A percentile compares a stretch with the other conserved stretches of the same genome.
Evolutionary conservation across 139 green algal genomes (phyloP).

Genomic region (Microglena sp.): DNA sequence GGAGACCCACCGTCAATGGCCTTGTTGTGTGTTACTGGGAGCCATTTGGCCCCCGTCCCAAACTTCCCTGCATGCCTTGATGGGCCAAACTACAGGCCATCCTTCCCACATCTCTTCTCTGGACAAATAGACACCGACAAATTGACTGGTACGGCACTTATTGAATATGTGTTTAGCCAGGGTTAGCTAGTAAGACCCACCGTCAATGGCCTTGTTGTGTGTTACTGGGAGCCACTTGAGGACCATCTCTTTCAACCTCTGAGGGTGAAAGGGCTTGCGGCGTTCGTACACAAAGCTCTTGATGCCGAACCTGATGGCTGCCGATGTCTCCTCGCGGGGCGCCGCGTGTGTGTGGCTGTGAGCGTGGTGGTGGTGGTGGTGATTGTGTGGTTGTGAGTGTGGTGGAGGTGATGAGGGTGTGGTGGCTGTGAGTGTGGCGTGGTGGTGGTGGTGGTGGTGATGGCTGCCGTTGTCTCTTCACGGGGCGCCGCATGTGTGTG

Average conservation of each 20-base stretch:
- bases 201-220: constrained; percentile 58
- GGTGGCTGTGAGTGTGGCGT: constrained; percentile 12
- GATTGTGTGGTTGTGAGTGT: constrained; percentile 9
- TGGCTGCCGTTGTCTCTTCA: constrained; percentile 8
- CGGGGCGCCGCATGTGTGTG: constrained; percentile 14
- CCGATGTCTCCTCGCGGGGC: constrained; percentile 27
- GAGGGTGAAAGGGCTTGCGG: constrained; percentile 78
- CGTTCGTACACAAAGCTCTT: constrained; percentile 77
- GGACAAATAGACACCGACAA: too few species aligned
- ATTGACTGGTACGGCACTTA: too few species aligned
- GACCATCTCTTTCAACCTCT: constrained; percentile 75
- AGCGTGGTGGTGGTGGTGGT: constrained; percentile 29
- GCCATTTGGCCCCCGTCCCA: too few species aligned
- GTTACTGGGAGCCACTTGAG: constrained; percentile 79
- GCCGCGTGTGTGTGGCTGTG: constrained; percentile 30
- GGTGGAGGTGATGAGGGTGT: not conserved
- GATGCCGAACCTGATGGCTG: constrained; percentile 74
- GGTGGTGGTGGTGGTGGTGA: constrained; percentile 24
- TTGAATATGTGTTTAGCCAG: too few species aligned
- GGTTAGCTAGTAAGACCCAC: too few species aligned
- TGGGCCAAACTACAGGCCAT: too few species aligned
- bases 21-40: too few species aligned
- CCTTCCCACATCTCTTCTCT: too few species aligned
- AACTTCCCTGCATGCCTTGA: too few species aligned
- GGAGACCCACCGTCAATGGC: constrained; percentile 46